Evolutionary conservation across 2,329 filamentous ascomycete species (phyloP).

Genomic region (Colletotrichum sp.): DNA sequence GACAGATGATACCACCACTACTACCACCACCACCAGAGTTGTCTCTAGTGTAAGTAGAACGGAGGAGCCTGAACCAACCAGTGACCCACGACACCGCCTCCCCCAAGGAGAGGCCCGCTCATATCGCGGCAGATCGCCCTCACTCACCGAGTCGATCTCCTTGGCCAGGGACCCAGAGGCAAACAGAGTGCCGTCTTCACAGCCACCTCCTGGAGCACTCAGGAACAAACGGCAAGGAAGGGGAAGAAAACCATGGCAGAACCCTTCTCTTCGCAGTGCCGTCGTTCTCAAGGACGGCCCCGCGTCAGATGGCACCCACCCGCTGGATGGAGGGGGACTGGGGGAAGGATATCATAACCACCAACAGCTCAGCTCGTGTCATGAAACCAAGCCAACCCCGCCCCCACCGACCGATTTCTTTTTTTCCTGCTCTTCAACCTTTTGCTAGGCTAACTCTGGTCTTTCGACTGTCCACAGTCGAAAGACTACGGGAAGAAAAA

Average conservation of each 20-base stretch:
- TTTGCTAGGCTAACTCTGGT: neutral
- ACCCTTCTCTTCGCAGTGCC: neutral
- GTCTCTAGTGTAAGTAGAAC: neutral
- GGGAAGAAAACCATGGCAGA: neutral
- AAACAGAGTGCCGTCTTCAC: neutral
- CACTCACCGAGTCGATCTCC: neutral
- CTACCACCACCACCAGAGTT: neutral
- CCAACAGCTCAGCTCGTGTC: neutral
- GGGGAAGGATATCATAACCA: neutral
- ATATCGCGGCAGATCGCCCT: slow-evolving; percentile 13
- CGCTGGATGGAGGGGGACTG: neutral
- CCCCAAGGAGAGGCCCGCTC: neutral
- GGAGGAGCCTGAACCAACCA: neutral
- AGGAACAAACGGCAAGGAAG: neutral
- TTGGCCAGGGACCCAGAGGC: neutral
- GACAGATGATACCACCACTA: neutral
- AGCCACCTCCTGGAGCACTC: slow-evolving; percentile 9
- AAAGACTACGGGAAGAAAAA: neutral
- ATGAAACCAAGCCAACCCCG: slow-evolving; percentile 6
- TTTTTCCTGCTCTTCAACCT: neutral
- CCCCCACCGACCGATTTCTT: neutral
- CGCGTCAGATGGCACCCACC: neutral
- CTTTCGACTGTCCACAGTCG: neutral
- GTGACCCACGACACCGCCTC: neutral
- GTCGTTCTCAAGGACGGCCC: neutral